Base-by-base conservation (phyloP, 345 rosid species). In the Rhodamnia rubescens region DNA sequence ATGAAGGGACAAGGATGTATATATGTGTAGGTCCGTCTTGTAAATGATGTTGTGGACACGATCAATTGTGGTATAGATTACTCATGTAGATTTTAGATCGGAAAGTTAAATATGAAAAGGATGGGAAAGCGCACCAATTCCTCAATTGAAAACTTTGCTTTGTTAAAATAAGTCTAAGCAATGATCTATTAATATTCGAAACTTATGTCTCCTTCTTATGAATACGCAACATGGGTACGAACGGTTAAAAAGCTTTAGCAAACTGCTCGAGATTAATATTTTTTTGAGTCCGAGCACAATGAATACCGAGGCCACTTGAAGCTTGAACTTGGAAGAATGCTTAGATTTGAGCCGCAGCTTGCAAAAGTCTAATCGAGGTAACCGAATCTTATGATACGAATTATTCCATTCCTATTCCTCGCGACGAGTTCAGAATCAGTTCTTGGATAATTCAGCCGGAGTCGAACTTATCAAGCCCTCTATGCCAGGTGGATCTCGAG, bases 221-320 rank as follows among this genome's bases (percentile, higher is more conserved):
- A 21, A 3, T 36, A 8, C 7, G 26, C 10, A 21, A 69, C 0
- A 36, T 8, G 69, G 8, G 69, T 27, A 1, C 2, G 69, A 13
- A n/a, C 16, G 29, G n/a, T 6, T 12, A 4, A 3, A n/a, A 15
- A 21, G 18, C 16, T 0, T 29, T 29, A 29, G 9, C 2, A 0
- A 29, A 9, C 1, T 29, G 15, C 75, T 29, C 42, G 15, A 29
- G 0, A 29, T 15, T 13, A 29, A 15, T 54, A 20, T 15, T 29
- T 14, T 61, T 61, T 61, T 21, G 15, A 18, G 74, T 29, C 7
- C 20, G 10, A 14, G 10, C 29, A 3, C 36, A 18, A 59, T 59
- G 74, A n/a, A n/a, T 59, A 5, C 20, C 40, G 8, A 59, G 40
- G 20, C n/a, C n/a, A n/a, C n/a, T n/a, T n/a, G n/a, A n/a, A n/a